These are phyloP conservation scores for Sisymbrium altissimum DNA, from an alignment of 345 rosid species.

Conservation along the genomic window DNA sequence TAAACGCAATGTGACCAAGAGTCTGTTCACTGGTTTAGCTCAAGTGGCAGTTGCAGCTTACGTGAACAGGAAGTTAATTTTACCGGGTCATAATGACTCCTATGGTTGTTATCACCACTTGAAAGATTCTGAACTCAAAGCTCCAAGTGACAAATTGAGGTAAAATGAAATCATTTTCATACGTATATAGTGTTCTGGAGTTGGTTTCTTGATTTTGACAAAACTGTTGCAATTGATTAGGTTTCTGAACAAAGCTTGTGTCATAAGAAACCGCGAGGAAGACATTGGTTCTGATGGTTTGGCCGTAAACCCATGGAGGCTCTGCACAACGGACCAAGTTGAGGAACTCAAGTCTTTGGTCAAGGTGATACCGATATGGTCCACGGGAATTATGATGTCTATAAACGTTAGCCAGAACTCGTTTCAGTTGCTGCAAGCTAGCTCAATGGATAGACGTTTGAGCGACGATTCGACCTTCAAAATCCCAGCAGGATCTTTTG, in stretches of 20 bases:
- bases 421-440: conserved; percentile 72
- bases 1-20: conserved; percentile 40
- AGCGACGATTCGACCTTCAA: conserved; percentile 44
- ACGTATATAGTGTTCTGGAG: background rate
- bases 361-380: conserved; percentile 71
- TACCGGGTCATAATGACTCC: conserved; percentile 40
- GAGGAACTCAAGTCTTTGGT: conserved; percentile 76
- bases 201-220: background rate
- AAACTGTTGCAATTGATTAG: conserved; percentile 30
- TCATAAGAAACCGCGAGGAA: conserved; percentile 44
- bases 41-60: conserved; percentile 50
- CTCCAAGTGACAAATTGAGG: conserved; percentile 60
- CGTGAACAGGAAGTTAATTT: conserved; percentile 47
- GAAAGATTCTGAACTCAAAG: conserved; percentile 43
- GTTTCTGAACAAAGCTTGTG: conserved; percentile 78
- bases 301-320: conserved; percentile 62
- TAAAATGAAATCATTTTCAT: background rate
- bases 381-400: conserved; percentile 66
- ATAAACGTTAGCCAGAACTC: conserved; percentile 61
- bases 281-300: conserved; percentile 57
- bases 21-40: conserved; percentile 51
- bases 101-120: conserved; percentile 42
- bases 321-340: conserved; percentile 76
- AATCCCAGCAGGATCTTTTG: conserved; percentile 74
- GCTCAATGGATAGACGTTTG: conserved; percentile 63